Conservation (phyloP, 306 rosid genomes). For the Quercus berberidifolia region DNA sequence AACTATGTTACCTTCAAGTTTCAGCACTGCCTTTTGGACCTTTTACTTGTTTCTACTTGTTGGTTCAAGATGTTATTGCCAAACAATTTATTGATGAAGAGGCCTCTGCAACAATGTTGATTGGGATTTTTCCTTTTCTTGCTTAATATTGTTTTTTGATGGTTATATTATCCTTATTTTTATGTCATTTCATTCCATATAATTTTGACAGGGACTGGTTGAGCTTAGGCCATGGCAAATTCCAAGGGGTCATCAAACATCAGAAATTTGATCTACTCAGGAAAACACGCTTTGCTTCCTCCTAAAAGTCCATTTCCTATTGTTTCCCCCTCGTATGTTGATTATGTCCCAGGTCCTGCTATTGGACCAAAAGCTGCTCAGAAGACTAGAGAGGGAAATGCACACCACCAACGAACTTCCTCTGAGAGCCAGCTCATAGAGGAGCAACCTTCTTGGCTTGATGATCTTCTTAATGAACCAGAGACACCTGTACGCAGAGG, state of each 20-base stretch:
- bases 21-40: neutral
- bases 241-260: slow-evolving; percentile 79
- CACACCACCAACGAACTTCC: slow-evolving; percentile 85
- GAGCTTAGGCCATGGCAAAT: slow-evolving; percentile 62
- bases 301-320: slow-evolving; percentile 97
- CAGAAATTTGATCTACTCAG: slow-evolving; percentile 70
- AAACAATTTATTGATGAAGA: neutral
- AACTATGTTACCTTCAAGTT: too few relatives aligned
- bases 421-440: slow-evolving; percentile 85
- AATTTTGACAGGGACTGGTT: slow-evolving; percentile 38
- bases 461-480: slow-evolving; percentile 98
- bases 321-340: slow-evolving; percentile 76
- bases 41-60: slow-evolving; percentile 1
- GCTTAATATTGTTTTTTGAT: neutral
- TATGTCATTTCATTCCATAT: slow-evolving; percentile 9
- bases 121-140: neutral
- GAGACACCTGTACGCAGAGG: slow-evolving; percentile 91
- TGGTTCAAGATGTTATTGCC: neutral
- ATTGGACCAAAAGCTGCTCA: slow-evolving; percentile 60
- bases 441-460: slow-evolving; percentile 99
- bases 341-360: slow-evolving; percentile 55
- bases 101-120: neutral
- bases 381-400: slow-evolving; percentile 72
- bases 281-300: slow-evolving; percentile 90
- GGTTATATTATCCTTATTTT: neutral